phyloP scores from a whole-genome alignment of 1,284 basidiomycete species.

The Marasmius fiardii region DNA sequence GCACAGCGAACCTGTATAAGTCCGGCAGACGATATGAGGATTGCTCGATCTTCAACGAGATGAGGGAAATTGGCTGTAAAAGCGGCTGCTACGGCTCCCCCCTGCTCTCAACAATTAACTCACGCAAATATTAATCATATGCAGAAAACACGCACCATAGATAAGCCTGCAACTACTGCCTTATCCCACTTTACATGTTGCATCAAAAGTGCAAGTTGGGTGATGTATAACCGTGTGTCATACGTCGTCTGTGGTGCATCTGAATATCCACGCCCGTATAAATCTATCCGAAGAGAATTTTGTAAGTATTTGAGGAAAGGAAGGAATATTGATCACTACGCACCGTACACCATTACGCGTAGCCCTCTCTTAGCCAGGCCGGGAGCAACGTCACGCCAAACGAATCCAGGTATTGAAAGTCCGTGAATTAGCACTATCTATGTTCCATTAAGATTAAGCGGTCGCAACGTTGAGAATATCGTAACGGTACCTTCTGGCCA shows the following conservation, averaged over 20 bases:
- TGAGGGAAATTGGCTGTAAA: conserved; percentile 69
- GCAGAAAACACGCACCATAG: conserved; percentile 52
- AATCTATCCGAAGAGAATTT: conserved; percentile 39
- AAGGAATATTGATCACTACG: conserved; percentile 13
- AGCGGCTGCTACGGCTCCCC: conserved; percentile 67
- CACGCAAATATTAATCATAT: background rate
- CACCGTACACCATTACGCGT: conserved; percentile 73
- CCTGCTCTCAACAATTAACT: conserved; percentile 34
- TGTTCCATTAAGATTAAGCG: background rate
- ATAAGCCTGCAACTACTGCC: conserved; percentile 62
- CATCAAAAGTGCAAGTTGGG: conserved; percentile 77
- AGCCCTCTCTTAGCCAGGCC: conserved; percentile 59
- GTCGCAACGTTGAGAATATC: background rate
- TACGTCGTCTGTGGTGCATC: conserved; percentile 70
- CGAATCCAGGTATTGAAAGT: conserved; percentile 69
- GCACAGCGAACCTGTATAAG: conserved; percentile 54
- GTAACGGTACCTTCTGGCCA: conserved; percentile 57
- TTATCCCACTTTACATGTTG: conserved; percentile 71
- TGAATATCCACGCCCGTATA: conserved; percentile 78
- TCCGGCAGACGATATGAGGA: conserved; percentile 65
- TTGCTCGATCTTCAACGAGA: conserved; percentile 59
- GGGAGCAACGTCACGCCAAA: conserved; percentile 72
- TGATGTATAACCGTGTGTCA: conserved; percentile 59
- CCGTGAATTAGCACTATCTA: conserved; percentile 77
- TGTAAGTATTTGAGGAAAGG: background rate